Evolutionary conservation across 441 rosid genomes (phyloP), one percentile per base, ranked within the genome.

Genomic region (Gossypium armourianum): DNA sequence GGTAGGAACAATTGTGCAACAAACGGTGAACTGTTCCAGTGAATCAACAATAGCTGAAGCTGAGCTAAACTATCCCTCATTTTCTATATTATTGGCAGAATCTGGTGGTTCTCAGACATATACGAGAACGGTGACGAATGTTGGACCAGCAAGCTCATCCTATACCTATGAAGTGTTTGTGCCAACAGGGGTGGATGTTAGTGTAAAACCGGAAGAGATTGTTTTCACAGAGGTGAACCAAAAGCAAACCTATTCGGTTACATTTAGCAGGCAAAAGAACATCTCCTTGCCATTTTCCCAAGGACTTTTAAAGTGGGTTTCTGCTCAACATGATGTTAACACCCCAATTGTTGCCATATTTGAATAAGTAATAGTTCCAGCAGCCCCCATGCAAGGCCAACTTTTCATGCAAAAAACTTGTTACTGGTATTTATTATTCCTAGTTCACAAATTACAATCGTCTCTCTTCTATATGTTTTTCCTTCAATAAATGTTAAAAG

Each of bases 61-160:
- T 16, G 84, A 84, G 28, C 80, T 86, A 6, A 88, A 88, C 28
- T 82, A 88, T 47, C 87, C 90, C 13, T 79, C 92, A 0, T 88
- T 86, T 47, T 79, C 87, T 0, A 62, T 84, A 21, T 20, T 2
- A 21, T 15, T 82, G 21, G 20, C 80, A 76, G 1, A 50, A 79
- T 53, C 78, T 81, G 63, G 52, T 66, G 52, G 69, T 60, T 69
- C 82, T 2, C 82, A 78, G 72, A 83, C 81, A n/a, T 82, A 78
- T 71, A 81, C 80, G 5, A 86, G 90, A 72, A 80, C 84, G 0
- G 83, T 83, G 20, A 88, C 85, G 21, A 82, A 84, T 17, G 85
- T 84, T 15, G 89, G 88, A 0, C 43, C 55, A 1, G 72, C 82
- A 5, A 29, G 75, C 0, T 80, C 85, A 0, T 1, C 70, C 2